phyloP scores from a whole-genome alignment of 1,284 basidiomycete species.

The Gomphus bonarii region DNA sequence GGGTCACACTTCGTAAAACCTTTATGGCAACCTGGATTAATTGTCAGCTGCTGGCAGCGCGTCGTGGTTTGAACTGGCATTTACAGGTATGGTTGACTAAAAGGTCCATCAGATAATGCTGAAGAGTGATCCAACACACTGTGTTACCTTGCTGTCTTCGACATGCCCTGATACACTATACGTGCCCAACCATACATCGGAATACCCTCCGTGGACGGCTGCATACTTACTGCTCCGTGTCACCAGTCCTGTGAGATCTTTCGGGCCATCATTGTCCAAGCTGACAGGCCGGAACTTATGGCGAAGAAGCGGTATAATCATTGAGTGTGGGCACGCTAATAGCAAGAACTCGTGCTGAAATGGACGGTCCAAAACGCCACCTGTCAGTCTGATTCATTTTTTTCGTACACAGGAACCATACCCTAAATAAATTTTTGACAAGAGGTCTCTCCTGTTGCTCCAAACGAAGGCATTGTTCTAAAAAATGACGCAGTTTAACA shows the following conservation, averaged over 20 bases:
- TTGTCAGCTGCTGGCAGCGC: background rate
- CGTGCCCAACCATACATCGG: constrained; percentile 32
- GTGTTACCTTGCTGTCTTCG: constrained; percentile 14
- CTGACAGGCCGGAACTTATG: background rate
- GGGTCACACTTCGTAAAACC: constrained; percentile 26
- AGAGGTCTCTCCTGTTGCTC: background rate
- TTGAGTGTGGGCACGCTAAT: background rate
- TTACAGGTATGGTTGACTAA: background rate
- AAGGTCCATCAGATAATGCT: constrained; percentile 23
- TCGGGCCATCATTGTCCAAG: background rate
- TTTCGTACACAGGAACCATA: background rate
- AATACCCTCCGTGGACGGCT: constrained; percentile 32
- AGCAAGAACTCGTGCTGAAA: background rate
- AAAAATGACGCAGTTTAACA: background rate
- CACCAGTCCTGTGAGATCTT: constrained; percentile 29
- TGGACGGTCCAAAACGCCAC: background rate
- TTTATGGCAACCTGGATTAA: constrained; percentile 14
- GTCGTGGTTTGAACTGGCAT: background rate
- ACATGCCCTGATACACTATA: constrained; percentile 18
- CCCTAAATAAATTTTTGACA: background rate
- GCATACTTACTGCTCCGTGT: constrained; percentile 24
- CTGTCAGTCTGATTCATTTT: background rate
- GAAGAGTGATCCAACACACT: background rate
- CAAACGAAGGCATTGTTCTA: background rate
- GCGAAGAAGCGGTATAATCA: background rate